Evolutionary conservation across 2,329 filamentous ascomycete species (phyloP).

Genomic region (Claviceps quebecensis): DNA sequence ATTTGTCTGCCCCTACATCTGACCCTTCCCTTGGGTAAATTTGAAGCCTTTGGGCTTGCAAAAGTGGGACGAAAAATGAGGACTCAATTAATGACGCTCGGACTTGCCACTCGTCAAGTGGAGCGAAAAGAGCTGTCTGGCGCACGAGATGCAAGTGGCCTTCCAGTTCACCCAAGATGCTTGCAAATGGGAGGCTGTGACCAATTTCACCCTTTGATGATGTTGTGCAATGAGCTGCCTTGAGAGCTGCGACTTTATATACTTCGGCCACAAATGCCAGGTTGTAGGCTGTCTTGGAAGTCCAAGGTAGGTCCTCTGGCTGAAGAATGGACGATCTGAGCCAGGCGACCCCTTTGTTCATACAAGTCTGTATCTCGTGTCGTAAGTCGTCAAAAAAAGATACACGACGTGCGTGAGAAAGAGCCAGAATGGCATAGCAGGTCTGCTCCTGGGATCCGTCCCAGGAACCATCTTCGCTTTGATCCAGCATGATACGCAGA

Average conservation of each 20-base stretch:
- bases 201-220: neutral
- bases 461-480: slow-evolving; percentile 8
- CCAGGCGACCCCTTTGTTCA: slow-evolving; percentile 3
- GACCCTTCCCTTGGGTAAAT: neutral
- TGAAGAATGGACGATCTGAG: neutral
- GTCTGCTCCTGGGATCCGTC: slow-evolving; percentile 6
- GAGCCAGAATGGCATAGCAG: slow-evolving; percentile 7
- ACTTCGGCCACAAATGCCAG: slow-evolving; percentile 5
- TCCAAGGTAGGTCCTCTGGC: slow-evolving; percentile 5
- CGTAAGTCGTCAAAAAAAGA: slow-evolving; percentile 3
- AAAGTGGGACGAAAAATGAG: neutral
- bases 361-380: slow-evolving; percentile 1
- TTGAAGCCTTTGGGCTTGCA: neutral
- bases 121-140: slow-evolving; percentile 1
- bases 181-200: neutral
- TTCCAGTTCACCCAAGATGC: neutral
- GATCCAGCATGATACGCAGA: slow-evolving; percentile 5
- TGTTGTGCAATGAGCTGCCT: neutral
- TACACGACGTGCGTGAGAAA: slow-evolving; percentile 4
- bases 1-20: neutral
- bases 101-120: slow-evolving; percentile 1
- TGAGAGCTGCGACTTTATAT: slow-evolving; percentile 8
- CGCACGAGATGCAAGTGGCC: neutral
- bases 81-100: slow-evolving; percentile 2
- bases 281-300: slow-evolving; percentile 9